Base-by-base conservation (phyloP, 2,329 filamentous ascomycete genomes). In the Xylariaceae sp. region DNA sequence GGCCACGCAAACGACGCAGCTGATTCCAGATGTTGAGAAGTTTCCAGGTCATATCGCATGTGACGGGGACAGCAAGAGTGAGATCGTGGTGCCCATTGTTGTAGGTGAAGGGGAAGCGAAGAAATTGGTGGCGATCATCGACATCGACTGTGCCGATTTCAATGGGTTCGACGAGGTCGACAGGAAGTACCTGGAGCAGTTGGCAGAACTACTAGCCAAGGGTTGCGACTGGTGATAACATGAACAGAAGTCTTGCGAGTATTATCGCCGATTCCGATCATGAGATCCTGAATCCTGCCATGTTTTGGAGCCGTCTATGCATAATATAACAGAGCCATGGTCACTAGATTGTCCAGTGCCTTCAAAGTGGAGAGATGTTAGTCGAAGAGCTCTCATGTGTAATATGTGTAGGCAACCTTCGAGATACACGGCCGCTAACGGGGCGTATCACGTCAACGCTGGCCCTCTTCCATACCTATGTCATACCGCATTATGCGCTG, bases 21-120 rank as follows among this genome's bases (percentile, higher is more conserved):
- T 92, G 6, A 81, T 89, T 0, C 74, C 78, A 12, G 86, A 95
- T 70, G 89, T 95, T 7, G 86, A 90, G 43, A 68, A 75, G 49
- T 93, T 93, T 67, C 88, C 89, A 0, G 90, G 89, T 1, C 90
- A 93, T 70, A 93, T 95, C 68, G 89, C 90, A 9, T 93, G 90
- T 70, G 90, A 95, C 71, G 83, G 84, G 3, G 87, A 85, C 54
- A 90, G 85, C 66, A 83, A 79, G 75, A 93, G 90, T 70, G 90
- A 95, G 77, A 87, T 95, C 70, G 90, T 95, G 18, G 90, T 93
- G 47, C 90, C 90, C 1, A 82, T 93, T 59, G 62, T 89, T 4
- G 70, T 67, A 4, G 67, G 60, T 10, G 67, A 62, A 59, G 61
- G 62, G 46, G 68, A 67, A 16, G 63, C 40, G 61, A 69, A 62